Evolutionary conservation across 257 asterid genomes (phyloP).

Genomic region (Thymus quinquecostatus): DNA sequence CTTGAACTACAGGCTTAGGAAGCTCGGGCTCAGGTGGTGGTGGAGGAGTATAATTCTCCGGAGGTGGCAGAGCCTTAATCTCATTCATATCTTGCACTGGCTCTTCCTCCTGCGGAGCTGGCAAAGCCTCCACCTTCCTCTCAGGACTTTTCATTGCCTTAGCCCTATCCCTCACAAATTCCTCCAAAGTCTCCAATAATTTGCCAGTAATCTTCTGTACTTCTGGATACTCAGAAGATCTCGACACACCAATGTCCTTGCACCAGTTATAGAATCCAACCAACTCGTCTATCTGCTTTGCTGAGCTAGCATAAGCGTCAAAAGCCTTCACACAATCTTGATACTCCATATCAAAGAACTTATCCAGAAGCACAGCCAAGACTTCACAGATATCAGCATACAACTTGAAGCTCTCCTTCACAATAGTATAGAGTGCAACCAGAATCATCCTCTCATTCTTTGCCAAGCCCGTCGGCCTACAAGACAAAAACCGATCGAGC

Average conservation of each 20-base stretch:
- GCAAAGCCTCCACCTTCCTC: conserved; percentile 50
- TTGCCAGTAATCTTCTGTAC: conserved; percentile 71
- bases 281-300: conserved; percentile 77
- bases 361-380: conserved; percentile 72
- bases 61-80: conserved; percentile 79
- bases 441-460: conserved; percentile 76
- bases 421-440: conserved; percentile 64
- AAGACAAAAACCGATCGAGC: conserved; percentile 67
- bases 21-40: conserved; percentile 67
- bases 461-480: conserved; percentile 72
- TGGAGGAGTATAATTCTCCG: conserved; percentile 59
- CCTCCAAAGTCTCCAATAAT: conserved; percentile 79
- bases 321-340: conserved; percentile 77
- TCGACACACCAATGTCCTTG: conserved; percentile 71
- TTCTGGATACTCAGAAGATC: conserved; percentile 74
- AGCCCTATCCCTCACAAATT: conserved; percentile 83
- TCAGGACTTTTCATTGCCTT: conserved; percentile 73
- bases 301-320: conserved; percentile 62
- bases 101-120: conserved; percentile 51
- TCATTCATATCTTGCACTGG: conserved; percentile 63
- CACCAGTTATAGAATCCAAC: conserved; percentile 72
- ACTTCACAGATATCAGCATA: conserved; percentile 80
- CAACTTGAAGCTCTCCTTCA: conserved; percentile 74
- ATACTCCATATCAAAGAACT: conserved; percentile 78
- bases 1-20: conserved; percentile 48